Base-by-base conservation (phyloP, 768 basidiomycete genomes). In the Rhodotorula paludigena region DNA sequence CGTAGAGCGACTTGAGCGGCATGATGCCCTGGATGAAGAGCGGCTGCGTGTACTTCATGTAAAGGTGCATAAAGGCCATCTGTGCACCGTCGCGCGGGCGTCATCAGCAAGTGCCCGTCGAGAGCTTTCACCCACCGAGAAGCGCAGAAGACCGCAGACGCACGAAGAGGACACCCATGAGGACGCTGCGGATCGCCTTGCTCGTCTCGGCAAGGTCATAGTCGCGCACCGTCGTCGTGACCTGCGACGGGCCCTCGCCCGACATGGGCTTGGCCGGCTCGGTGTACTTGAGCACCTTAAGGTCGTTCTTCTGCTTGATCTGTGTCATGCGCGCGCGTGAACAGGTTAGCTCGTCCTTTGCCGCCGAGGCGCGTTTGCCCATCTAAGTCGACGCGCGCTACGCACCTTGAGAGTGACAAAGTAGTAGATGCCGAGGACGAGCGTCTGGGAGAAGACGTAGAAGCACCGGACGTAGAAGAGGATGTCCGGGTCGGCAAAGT, bases 301-400 rank as follows among this genome's bases (percentile, higher is more conserved):
- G 85, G 81, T 99, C 94, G 75, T 98, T 98, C 85, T 92, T 93
- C 76, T 84, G 80, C 83, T 90, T 93, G 79, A 97, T 86, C 90
- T 96, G 63, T n/a, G 33, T n/a, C n/a, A 14, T 32, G 10, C 6
- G 52, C 48, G 51, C 15, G n/a, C 25, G 32, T 38, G 54, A 47
- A 51, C 12, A 45, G 56, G 74, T 25, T 38, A 66, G 45, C 58
- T 57, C 35, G n/a, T n/a, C n/a, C n/a, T n/a, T n/a, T 14, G 45
- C 51, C 23, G n/a, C 45, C 18, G 10, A 21, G 63, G 38, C 4
- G 35, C 21, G 48, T 14, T 14, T 49, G 15, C 28, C 23, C n/a
- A 33, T 11, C 32, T 10, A 32, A 11, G 11, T 21, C 23, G 45
- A 55, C 12, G 45, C 39, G 38, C 38, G 14, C 39, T 15, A n/a